Base-by-base conservation (phyloP, 2,329 filamentous ascomycete species). In the Cercospora sojina region DNA sequence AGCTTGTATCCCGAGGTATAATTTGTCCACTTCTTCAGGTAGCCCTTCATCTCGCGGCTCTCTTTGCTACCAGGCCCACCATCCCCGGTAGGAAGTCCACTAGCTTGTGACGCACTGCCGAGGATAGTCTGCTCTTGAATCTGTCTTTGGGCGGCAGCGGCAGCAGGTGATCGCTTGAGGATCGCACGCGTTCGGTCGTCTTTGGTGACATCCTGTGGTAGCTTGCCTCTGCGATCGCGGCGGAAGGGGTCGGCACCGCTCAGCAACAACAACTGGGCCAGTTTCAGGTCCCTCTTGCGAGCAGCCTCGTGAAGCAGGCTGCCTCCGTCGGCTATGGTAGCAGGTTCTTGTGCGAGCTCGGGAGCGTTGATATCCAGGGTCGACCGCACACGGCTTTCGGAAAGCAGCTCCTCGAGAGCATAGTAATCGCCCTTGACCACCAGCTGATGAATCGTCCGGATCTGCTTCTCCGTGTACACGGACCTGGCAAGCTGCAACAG, bases 1-100 rank as follows among this genome's bases (percentile, higher is more conserved):
- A 99, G 80, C 81, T 99, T 97, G 81, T 97, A 99, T 8, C 95
- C 95, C 76, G 91, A 93, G 23, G 94, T 93, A 78, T 99, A 99
- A 78, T 99, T 99, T 57, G 95, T 99, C 95, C 95, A 99, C 79
- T 99, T 99, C 81, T 97, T 98, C 64, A 99, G 83, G 78, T 98
- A 99, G 6, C 95, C 95, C 81, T 96, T 97, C 91, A 99, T 98
- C 80, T 98, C 94, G 57, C 93, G 87, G 18, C 91, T 91, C 76
- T 99, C 95, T 71, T 94, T 93, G 16, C 91, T 90, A 27, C 90
- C 91, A 66, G 87, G 79, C 16, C 83, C 82, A 58, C 79, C 78
- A 41, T 88, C 86, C 1, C 78, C 79, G 5, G 62, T 66, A n/a
- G 74, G 65, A 9, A 68, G 53, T 16, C 68, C 70, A 71, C 71